Evolutionary conservation across 805 yeast species (phyloP), one percentile per base, ranked within the genome.

Genomic region (Starmerella cellae): DNA sequence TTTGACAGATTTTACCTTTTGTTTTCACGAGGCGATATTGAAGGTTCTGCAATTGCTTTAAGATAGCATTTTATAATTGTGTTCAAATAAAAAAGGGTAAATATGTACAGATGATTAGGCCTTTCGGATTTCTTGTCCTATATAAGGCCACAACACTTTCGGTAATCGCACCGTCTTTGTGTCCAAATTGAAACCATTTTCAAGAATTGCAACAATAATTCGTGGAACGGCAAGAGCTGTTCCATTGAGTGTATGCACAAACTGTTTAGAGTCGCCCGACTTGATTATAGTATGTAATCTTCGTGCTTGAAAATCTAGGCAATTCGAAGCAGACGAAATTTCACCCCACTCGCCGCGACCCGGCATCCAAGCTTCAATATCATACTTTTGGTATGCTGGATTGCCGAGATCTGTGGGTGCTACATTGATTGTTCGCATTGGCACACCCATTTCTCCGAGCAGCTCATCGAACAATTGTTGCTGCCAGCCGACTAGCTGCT

Each of bases 281-380:
- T 31, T 17, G 14, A 31, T 14, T 0, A 41, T 37, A 5, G 93
- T 79, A 31, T 78, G 77, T 52, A 91, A 67, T 54, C 97, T 70
- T 60, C 95, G 70, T 6, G 94, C 65, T 63, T 91, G 98, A 59
- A 74, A 91, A 51, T 87, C 96, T 3, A 84, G 73, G 60, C 98
- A 91, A 57, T 87, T 88, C 2, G 96, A 85, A 1, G 93, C 71
- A 23, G 95, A 82, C 1, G 94, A 77, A 26, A 91, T 68, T 58
- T 91, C 98, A 3, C 98, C 98, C 83, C 94, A 88, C 2, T 64
- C 59, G 1, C 83, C 87, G 53, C 95, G 73, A 2, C 97, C 96
- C 0, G 97, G 97, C 97, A 91, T 88, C 85, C 94, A 83, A 0
- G 87, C 95, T 61, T 91, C 98, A 44, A 87, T 82, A 54, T 91